Evolutionary conservation across 768 basidiomycete genomes (phyloP), one percentile per base, ranked within the genome.

Genomic region (Lyophyllum semitale): DNA sequence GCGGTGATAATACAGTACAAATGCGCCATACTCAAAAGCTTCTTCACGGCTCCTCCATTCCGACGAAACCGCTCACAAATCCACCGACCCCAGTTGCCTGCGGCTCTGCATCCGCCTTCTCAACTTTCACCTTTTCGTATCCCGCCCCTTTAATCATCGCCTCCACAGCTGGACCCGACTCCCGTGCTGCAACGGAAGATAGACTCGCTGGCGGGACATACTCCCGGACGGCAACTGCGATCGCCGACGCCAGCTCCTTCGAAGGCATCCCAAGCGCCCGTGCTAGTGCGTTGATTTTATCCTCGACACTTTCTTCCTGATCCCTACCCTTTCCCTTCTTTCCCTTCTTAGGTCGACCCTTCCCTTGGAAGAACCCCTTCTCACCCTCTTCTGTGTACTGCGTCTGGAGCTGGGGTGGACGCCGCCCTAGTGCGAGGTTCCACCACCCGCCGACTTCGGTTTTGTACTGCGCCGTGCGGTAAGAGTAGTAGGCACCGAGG

Each of bases 401-500:
- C 25, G 17, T 43, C 30, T 42, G 29, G 3, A 59, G 8, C 40
- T 63, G 64, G 6, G 71, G 69, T 2, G 76, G 70, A 13, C 62
- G 66, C 53, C 66, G 67, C 3, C 81, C 79, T 5, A 81, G 56
- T 0, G 76, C 73, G 9, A 81, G 61, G 53, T 77, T 81, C 84
- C 85, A 85, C 87, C 85, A 85, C 8, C 84, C 83, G 0, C 82
- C 82, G 11, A 79, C 81, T 11, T 82, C 77, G 0, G 73, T 68
- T 62, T 80, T 80, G 73, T 76, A 79, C 57, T 83, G 73, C 15
- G 79, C 38, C 3, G 74, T 45, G 7, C 79, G 74, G 57, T 81
- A 87, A 3, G 76, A 62, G 65, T 85, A 86, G 67, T 80, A 84
- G 5, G 70, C 75, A 18, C 73, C 63, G 20, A 84, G 60, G 13